phyloP scores from a whole-genome alignment of 2,329 filamentous ascomycete species.

The Arthroderma sp. region DNA sequence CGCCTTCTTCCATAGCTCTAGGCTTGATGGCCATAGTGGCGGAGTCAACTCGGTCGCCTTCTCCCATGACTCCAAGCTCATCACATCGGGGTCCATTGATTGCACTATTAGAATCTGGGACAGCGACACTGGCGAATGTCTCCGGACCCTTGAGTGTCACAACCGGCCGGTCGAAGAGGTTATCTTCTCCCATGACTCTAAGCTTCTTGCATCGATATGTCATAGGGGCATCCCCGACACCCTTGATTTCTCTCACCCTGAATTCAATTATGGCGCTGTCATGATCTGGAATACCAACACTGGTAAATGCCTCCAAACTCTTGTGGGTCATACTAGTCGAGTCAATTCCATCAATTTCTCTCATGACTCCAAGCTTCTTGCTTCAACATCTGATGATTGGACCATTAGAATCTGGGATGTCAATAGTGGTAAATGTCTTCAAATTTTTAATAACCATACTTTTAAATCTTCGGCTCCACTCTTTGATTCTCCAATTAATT shows the following conservation, averaged over 20 bases:
- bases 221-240: too few species aligned
- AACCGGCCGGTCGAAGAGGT: background rate
- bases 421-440: background rate
- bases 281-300: background rate
- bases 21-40: background rate
- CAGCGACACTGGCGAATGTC: background rate
- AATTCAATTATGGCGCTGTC: background rate
- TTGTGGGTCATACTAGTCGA: conserved; percentile 10
- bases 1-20: background rate
- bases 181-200: background rate
- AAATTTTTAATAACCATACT: background rate
- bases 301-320: conserved; percentile 1
- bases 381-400: conserved; percentile 6
- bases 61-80: background rate
- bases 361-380: background rate
- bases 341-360: conserved; percentile 5
- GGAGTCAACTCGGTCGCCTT: background rate
- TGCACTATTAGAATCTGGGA: background rate
- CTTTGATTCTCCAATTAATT: background rate
- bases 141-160: conserved; percentile 12
- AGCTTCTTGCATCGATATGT: background rate
- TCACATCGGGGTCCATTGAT: conserved; percentile 1
- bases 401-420: conserved; percentile 15
- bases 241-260: too few species aligned
- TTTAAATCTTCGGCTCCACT: background rate